Conservation (phyloP, 768 basidiomycete species). For the Mycena capillaripes region DNA sequence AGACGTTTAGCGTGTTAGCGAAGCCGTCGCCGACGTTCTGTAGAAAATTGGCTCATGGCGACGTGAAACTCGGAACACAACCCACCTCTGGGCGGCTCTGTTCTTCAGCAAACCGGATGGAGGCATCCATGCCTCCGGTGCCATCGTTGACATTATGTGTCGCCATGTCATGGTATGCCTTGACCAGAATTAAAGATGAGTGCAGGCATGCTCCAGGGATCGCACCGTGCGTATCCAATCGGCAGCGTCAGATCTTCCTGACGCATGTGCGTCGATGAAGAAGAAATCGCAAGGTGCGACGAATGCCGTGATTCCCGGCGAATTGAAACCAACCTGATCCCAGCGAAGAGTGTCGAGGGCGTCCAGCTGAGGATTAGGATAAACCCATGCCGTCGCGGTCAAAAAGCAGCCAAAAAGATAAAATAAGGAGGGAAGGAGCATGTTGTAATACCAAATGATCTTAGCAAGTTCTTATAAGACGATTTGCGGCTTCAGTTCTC, state of each 20-base stretch:
- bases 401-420: not conserved
- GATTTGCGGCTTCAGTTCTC: not conserved
- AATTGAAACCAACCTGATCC: not conserved
- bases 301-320: not conserved
- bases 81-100: not conserved
- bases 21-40: not conserved
- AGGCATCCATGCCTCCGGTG: no score
- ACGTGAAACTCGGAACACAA: no score
- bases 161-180: no score
- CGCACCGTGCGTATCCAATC: not conserved
- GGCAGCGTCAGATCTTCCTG: not conserved
- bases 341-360: not conserved
- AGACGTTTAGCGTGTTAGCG: not conserved
- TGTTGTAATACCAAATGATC: not conserved
- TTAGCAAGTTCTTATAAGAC: not conserved
- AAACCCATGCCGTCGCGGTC: not conserved
- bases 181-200: no score
- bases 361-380: conserved; percentile 10
- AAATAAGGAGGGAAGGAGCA: not conserved
- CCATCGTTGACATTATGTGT: no score
- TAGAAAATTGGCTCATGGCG: not conserved
- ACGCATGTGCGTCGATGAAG: no score
- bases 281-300: not conserved
- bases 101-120: not conserved
- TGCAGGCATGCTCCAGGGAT: no score